Percentiles rank a stretch among this genome's conserved stretches.
Evolutionary conservation across 176 grass and related monocot genomes (phyloP).

Genomic region (Alopecurus myosuroides): DNA sequence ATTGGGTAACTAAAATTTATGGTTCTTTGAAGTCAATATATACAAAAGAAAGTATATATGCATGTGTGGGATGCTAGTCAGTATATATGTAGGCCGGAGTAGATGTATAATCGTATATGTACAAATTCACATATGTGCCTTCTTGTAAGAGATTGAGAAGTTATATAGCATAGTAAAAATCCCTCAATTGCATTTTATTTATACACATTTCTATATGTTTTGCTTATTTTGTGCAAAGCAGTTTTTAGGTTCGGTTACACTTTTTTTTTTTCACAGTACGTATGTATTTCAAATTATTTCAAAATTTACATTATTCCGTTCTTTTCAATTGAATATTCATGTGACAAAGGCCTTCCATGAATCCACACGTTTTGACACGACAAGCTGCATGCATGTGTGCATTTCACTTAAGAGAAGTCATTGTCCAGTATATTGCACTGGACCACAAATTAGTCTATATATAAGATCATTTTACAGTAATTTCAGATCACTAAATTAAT

Average conservation of each 20-base stretch:
- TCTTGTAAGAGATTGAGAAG: neutral
- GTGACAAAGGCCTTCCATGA: neutral
- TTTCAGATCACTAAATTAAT: slow-evolving; percentile 1
- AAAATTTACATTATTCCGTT: neutral
- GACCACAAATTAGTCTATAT: slow-evolving; percentile 11
- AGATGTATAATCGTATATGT: neutral
- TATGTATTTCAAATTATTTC: neutral
- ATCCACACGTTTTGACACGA: neutral
- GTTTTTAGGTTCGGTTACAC: neutral
- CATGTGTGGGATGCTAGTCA: neutral
- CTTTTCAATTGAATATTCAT: neutral
- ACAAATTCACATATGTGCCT: neutral
- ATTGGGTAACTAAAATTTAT: neutral
- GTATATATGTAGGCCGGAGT: neutral
- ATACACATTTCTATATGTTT: neutral
- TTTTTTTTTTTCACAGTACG: neutral
- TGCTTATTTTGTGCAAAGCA: neutral
- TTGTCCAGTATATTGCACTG: slow-evolving; percentile 3
- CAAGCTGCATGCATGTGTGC: neutral
- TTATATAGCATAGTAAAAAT: neutral
- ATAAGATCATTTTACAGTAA: slow-evolving; percentile 20
- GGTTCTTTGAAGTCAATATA: neutral
- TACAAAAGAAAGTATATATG: neutral
- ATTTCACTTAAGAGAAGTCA: slow-evolving; percentile 18
- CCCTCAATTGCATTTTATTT: neutral